phyloP scores from a whole-genome alignment of 2,329 filamentous ascomycete species.

The Eutypella sp. region DNA sequence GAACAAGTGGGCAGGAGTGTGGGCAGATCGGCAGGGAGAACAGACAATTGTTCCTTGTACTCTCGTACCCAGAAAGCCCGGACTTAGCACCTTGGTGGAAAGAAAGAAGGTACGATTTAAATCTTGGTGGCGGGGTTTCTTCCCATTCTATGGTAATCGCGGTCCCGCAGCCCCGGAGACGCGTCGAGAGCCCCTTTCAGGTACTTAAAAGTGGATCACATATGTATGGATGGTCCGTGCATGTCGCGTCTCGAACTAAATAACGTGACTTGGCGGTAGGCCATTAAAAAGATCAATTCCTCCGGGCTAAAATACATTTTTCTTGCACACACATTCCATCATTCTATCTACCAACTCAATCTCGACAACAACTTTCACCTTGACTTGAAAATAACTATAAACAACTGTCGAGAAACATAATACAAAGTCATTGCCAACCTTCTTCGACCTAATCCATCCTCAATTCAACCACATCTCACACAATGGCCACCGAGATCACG shows the following conservation, averaged over 20 bases:
- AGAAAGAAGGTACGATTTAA: too few relatives aligned
- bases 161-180: neutral
- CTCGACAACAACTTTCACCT: neutral
- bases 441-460: constrained; percentile 16
- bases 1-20: too few relatives aligned
- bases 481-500: constrained; percentile 72
- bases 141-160: neutral
- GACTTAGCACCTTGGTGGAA: too few relatives aligned
- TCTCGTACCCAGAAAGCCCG: too few relatives aligned
- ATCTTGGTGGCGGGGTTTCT: neutral
- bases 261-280: neutral
- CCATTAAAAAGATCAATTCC: neutral
- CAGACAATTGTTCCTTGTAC: neutral
- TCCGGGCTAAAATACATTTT: too few relatives aligned
- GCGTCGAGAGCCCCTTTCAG: neutral
- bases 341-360: neutral
- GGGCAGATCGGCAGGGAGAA: neutral
- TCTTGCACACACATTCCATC: too few relatives aligned
- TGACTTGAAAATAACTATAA: neutral
- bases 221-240: neutral
- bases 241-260: neutral
- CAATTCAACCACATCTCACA: constrained; percentile 12
- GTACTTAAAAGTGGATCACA: neutral
- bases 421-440: neutral
- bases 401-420: constrained; percentile 8